Base-by-base conservation (phyloP, 495 filamentous ascomycete species). In the Xylaria intraflava region DNA sequence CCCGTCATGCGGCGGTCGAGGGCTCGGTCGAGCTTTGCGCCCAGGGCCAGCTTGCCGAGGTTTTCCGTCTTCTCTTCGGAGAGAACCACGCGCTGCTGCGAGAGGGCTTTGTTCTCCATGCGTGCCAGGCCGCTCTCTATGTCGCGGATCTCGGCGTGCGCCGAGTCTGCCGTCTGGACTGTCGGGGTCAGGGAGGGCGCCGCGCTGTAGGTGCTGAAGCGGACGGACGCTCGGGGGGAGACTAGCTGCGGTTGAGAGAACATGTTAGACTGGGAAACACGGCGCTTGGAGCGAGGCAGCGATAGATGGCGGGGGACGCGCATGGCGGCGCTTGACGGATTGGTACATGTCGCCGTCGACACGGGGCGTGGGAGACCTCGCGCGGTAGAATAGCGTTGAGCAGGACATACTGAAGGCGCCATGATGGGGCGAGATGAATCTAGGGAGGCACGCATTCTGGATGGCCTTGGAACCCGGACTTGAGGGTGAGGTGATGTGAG, bases 11-110 rank as follows among this genome's bases (percentile, higher is more conserved):
- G 82, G 61, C 93, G 77, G 49, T 83, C 88, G 33, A 98, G 82
- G 11, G 93, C 93, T 35, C 93, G 84, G 66, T 98, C 93, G 36
- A 97, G 79, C 72, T 96, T 97, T 35, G 93, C 92, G 40, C 90
- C 87, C 38, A 97, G 78, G 26, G 92, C 92, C 51, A 97, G 75
- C 72, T 96, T 95, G 70, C 84, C 88, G 63, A 96, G 69, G 67
- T 88, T 87, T 56, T 88, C 88, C 45, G 76, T 83, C 78, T 97
- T 96, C 70, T 95, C 83, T 33, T 81, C 76, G 53, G 77, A 87
- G 20, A 90, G 83, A 42, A 85, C 79, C 65, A 95, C 96, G 54
- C 93, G 86, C 73, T 98, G 93, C 54, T 83, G 77, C 55, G 79
- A 72, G 27, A 96, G 81, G 24, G 85, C 87, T 67, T 89, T 89